phyloP scores from a whole-genome alignment of 1,139 yeast genomes.

The Lodderomyces orthopsilosis region DNA sequence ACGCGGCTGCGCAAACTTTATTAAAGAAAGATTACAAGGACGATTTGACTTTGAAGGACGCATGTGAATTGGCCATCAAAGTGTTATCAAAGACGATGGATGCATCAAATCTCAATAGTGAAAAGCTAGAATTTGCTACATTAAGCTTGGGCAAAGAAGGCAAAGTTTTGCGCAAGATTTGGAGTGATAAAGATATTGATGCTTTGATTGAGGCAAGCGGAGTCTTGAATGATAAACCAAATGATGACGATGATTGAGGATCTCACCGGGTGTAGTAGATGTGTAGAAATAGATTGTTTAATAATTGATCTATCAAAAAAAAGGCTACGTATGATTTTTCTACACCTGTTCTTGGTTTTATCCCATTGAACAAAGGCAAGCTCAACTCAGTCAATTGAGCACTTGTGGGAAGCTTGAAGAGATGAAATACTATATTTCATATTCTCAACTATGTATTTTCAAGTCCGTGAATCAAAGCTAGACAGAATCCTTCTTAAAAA shows the following conservation, averaged over 20 bases:
- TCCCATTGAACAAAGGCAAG: too few species aligned
- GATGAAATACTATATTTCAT: too few species aligned
- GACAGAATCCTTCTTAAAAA: not conserved
- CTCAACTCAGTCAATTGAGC: too few species aligned
- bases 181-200: constrained; percentile 79
- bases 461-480: not conserved
- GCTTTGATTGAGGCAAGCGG: constrained; percentile 71
- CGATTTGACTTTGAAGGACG: constrained; percentile 71
- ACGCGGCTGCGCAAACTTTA: constrained; percentile 92
- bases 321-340: too few species aligned
- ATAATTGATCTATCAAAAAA: not conserved
- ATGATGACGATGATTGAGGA: constrained; percentile 18
- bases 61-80: constrained; percentile 84
- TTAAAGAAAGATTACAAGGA: constrained; percentile 93
- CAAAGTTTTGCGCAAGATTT: constrained; percentile 64
- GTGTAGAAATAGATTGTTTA: not conserved
- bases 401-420: too few species aligned
- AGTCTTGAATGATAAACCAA: constrained; percentile 47
- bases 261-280: not conserved
- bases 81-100: constrained; percentile 95
- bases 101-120: constrained; percentile 61
- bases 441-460: not conserved
- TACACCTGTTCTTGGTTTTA: too few species aligned
- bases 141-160: constrained; percentile 54
- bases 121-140: constrained; percentile 85